Percentiles rank a stretch among this genome's conserved stretches.
Conservation (phyloP, 345 rosid species). For the Orychophragmus violaceus region DNA sequence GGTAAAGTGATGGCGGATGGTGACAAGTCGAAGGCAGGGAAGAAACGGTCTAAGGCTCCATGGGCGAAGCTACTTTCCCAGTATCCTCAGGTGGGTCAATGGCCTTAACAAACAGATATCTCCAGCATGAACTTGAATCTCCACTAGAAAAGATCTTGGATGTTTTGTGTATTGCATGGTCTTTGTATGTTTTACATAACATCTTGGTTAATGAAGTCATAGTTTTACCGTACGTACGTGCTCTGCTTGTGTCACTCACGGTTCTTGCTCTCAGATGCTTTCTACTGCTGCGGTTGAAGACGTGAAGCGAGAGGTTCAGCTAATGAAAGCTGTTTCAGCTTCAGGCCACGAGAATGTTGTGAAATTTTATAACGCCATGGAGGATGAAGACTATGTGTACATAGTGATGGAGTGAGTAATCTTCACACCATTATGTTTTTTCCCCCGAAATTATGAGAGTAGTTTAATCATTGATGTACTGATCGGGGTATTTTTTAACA, state of each 20-base stretch:
- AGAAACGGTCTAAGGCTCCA: no score
- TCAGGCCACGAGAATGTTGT: slow-evolving; percentile 69
- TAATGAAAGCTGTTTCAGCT: neutral
- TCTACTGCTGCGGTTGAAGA: neutral
- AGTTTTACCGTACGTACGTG: neutral
- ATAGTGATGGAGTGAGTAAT: neutral
- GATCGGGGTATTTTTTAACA: no score
- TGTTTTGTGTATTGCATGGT: neutral
- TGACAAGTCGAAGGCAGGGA: no score
- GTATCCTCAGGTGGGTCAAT: no score
- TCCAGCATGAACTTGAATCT: no score
- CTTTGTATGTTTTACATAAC: slow-evolving; percentile 16
- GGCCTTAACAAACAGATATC: no score
- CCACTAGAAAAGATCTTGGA: neutral
- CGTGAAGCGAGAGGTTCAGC: neutral
- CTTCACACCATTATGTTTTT: neutral
- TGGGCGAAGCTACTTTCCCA: no score
- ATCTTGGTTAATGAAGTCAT: slow-evolving; percentile 50
- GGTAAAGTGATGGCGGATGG: no score
- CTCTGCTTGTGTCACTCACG: neutral
- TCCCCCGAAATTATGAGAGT: no score
- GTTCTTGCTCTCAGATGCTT: slow-evolving; percentile 37
- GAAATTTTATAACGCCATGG: slow-evolving; percentile 11
- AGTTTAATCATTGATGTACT: no score
- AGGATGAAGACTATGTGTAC: neutral